These are phyloP conservation scores for Starmerella lactis-condensi DNA, from an alignment of 805 yeast genomes.

Conservation along the genomic window DNA sequence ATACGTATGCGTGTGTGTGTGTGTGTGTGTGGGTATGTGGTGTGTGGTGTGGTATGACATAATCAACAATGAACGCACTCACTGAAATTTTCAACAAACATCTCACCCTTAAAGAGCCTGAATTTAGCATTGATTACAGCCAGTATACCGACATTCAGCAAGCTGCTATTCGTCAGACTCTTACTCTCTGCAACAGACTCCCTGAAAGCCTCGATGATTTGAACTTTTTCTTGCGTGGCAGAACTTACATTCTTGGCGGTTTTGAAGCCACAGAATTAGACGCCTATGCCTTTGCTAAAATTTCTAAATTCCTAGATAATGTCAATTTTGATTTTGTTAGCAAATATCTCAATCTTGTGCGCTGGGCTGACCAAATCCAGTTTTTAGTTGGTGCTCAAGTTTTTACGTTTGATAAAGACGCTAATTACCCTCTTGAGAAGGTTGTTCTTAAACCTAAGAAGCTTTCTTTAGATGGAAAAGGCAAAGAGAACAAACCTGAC, in stretches of 20 bases:
- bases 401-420: conserved; percentile 37
- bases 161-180: conserved; percentile 66
- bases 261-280: conserved; percentile 48
- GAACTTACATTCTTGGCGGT: conserved; percentile 55
- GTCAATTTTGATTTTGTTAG: conserved; percentile 44
- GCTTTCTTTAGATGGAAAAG: conserved; percentile 23
- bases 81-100: conserved; percentile 18
- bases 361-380: conserved; percentile 88
- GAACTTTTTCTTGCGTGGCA: conserved; percentile 48
- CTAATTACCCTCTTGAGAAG: conserved; percentile 56
- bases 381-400: conserved; percentile 36
- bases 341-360: conserved; percentile 58
- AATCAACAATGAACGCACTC: conserved; percentile 9
- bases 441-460: too few species aligned
- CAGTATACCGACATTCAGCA: conserved; percentile 30
- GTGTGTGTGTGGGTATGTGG: too few species aligned
- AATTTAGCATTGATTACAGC: conserved; percentile 8
- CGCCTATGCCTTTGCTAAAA: conserved; percentile 45
- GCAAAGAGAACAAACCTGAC: conserved; percentile 1
- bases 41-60: not conserved
- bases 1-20: too few species aligned
- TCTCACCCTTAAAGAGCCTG: conserved; percentile 16
- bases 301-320: conserved; percentile 39
- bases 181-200: conserved; percentile 47
- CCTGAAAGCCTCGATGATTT: conserved; percentile 36